Base-by-base conservation (phyloP, 768 basidiomycete species). In the Russula emetica region DNA sequence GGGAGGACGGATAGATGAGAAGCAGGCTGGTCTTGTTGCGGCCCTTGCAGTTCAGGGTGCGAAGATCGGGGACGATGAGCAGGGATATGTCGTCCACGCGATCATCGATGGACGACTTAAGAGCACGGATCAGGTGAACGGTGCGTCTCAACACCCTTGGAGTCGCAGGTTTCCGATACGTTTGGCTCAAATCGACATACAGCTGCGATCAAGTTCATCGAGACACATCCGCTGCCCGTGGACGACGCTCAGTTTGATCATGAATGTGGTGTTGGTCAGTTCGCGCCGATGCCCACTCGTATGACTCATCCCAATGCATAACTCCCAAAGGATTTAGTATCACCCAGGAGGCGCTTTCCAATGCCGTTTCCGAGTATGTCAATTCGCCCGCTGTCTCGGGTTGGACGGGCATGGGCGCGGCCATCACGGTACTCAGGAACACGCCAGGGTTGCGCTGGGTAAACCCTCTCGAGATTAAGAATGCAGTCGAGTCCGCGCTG, bases 191-290 rank as follows among this genome's bases (percentile, higher is more conserved):
- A 13, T n/a, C n/a, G 14, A 8, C 30, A 22, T 57, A 10, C 67
- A 92, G 92, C 86, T 69, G 92, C 91, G 16, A 78, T 84, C 24
- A 93, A 88, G 74, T 94, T 87, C 72, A 69, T 89, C 22, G 86
- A 90, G 67, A 71, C 78, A 2, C 81, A 85, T 68, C 74, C 80
- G 24, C 58, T 77, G 1, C 87, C 93, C 0, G 76, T 92, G 40
- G 78, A 94, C 68, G 82, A 84, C 14, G 75, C 70, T 13, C 86
- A 85, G 47, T 96, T 98, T 71, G 82, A 94, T 70, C 78, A 81
- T 66, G 78, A 83, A 13, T 94, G 92, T 72, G 96, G 96, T 66
- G 86, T 98, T 63, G 96, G 96, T 94, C 66, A 69, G 92, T 69
- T 22, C 52, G 18, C 50, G 13, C 0, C 75, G 14, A n/a, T 30